These are phyloP conservation scores for Ceratocystis destructans DNA, from an alignment of 2,329 filamentous ascomycete genomes.

Conservation along the genomic window DNA sequence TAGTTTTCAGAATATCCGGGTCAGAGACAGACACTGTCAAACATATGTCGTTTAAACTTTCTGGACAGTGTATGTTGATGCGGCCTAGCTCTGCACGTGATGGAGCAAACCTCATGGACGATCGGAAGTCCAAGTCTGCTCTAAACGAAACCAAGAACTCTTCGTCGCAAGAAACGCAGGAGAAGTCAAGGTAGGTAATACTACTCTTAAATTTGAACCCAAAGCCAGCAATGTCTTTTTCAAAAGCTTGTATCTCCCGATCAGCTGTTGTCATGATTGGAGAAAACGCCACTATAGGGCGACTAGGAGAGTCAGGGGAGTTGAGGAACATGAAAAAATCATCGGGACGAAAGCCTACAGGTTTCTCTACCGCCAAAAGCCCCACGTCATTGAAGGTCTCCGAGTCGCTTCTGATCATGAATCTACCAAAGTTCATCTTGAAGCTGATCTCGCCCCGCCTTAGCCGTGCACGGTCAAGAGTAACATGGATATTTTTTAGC, in stretches of 20 bases:
- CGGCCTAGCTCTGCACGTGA: conserved; percentile 10
- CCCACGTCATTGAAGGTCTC: not conserved
- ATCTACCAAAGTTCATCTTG: conserved; percentile 2
- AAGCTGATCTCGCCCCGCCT: conserved; percentile 7
- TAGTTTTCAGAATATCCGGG: not conserved
- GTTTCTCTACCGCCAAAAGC: not conserved
- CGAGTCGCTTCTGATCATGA: conserved; percentile 1
- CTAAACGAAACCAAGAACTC: conserved; percentile 10
- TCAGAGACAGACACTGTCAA: conserved; percentile 5
- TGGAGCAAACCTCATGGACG: not conserved
- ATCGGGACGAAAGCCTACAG: not conserved
- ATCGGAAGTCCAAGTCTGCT: not conserved
- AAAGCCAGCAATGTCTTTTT: not conserved
- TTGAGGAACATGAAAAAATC: not conserved
- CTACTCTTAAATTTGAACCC: not conserved
- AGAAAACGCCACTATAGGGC: not conserved
- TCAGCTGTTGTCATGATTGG: conserved; percentile 1
- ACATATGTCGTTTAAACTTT: conserved; percentile 6
- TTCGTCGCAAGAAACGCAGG: conserved; percentile 2
- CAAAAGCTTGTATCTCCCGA: conserved; percentile 9
- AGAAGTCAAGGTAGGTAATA: conserved; percentile 14
- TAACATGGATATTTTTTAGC: not conserved
- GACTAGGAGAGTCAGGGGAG: not conserved
- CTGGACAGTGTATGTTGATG: conserved; percentile 11
- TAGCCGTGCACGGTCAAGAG: not conserved